These are phyloP conservation scores for Amauroascus niger DNA, from an alignment of 2,329 filamentous ascomycete species.

Conservation along the genomic window DNA sequence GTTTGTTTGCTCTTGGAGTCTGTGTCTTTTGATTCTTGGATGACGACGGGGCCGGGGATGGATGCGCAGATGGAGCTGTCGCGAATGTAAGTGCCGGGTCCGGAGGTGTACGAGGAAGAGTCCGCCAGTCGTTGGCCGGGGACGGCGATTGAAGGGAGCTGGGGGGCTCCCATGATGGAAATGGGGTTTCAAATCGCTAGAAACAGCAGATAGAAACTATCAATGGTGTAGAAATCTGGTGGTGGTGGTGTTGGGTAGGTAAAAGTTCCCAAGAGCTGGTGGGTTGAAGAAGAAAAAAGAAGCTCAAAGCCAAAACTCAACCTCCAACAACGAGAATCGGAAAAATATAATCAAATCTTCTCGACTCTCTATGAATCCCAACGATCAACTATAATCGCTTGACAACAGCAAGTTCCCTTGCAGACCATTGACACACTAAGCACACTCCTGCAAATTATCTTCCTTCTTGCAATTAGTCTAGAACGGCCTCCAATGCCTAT, in stretches of 20 bases:
- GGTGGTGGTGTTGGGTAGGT: too few species aligned
- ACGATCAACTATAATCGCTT: too few species aligned
- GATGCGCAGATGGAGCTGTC: constrained; percentile 68
- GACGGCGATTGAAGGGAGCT: constrained; percentile 49
- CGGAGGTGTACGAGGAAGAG: constrained; percentile 56
- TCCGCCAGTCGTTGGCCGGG: constrained; percentile 75
- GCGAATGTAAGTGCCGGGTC: constrained; percentile 75
- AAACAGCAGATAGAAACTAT: neutral
- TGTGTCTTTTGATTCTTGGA: constrained; percentile 39
- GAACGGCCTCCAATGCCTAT: neutral
- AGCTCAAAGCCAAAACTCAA: too few species aligned
- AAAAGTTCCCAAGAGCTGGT: too few species aligned
- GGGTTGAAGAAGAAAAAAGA: too few species aligned
- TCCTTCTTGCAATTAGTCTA: neutral
- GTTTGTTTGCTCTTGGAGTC: constrained; percentile 9
- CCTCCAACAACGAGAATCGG: too few species aligned
- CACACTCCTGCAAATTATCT: neutral
- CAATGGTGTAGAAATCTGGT: too few species aligned
- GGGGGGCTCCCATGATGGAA: constrained; percentile 11
- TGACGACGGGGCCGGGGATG: constrained; percentile 61
- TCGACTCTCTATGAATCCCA: too few species aligned
- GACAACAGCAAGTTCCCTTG: too few species aligned
- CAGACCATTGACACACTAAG: neutral
- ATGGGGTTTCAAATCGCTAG: neutral
- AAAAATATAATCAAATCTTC: too few species aligned